A percentile compares a stretch with the other conserved stretches of the same genome.
Evolutionary conservation across 257 asterid species (phyloP).

Genomic region (Ocimum tenuiflorum): DNA sequence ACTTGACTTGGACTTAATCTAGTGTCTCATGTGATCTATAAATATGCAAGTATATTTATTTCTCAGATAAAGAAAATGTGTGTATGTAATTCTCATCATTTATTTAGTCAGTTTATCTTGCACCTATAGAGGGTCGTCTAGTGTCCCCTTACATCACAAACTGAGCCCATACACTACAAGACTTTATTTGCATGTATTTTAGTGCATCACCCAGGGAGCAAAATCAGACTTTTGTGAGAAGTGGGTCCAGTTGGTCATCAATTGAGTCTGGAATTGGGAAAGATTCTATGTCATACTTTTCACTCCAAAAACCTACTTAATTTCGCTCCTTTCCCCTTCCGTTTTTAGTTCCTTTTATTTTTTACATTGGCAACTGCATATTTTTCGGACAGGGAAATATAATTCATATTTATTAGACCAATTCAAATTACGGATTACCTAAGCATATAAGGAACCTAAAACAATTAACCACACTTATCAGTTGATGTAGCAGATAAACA

Average conservation of each 20-base stretch:
- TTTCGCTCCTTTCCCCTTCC: too few relatives aligned
- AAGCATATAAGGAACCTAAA: not conserved
- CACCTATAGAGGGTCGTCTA: not conserved
- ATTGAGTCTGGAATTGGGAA: too few relatives aligned
- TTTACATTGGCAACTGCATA: not conserved
- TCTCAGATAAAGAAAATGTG: too few relatives aligned
- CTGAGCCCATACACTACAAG: too few relatives aligned
- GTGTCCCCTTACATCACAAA: not conserved
- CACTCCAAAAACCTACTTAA: not conserved
- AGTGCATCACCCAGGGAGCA: too few relatives aligned
- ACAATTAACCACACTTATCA: not conserved
- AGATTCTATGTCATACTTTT: not conserved
- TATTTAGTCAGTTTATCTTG: not conserved
- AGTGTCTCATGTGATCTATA: not conserved
- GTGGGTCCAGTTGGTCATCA: too few relatives aligned
- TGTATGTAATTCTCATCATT: not conserved
- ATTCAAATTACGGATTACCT: not conserved
- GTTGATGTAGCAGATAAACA: not conserved
- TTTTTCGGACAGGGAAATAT: not conserved
- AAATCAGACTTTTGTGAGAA: too few relatives aligned
- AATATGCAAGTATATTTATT: too few relatives aligned
- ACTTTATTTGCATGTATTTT: too few relatives aligned
- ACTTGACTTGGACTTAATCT: too few relatives aligned
- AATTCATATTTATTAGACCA: not conserved
- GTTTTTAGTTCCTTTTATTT: not conserved